Evolutionary conservation across 371 early-diverging fungal species (phyloP), one percentile per base, ranked within the genome.

Genomic region (Basidiobolus heterosporus): DNA sequence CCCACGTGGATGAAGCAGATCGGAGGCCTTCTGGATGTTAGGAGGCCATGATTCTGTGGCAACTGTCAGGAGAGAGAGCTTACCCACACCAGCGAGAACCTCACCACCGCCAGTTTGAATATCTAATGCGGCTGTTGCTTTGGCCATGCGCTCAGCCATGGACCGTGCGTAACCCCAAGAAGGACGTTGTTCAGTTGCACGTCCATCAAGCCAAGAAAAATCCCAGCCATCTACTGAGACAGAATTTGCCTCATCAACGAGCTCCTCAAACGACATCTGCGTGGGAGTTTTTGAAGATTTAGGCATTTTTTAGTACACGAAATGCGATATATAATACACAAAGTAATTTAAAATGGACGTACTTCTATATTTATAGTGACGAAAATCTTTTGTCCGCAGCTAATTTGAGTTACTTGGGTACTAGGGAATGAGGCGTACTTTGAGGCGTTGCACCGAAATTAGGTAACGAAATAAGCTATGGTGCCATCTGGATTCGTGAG

Each of bases 1-100:
- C 14, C 60, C 66, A 4, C 69, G 55, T 36, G 62, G 51, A 39
- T 55, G 49, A 30, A 61, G 48, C 18, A 54, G 52, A 43, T 62
- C 53, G 36, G 59, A 56, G 19, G 61, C 64, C 9, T 52, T 48
- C 7, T 45, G 50, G 44, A 64, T 44, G 46, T 51, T 56, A 17
- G 57, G 57, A 15, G 47, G 47, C 53, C 57, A 53, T 17, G 47
- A 49, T 46, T 57, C 57, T 5, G 57, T 57, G n/a, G 57, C 57
- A 3, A 49, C 52, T 19, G 50, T 53, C 16, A 50, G 21, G 21
- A 22, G 36, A 1, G 57, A 50, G 3, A 52, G 30, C 3, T 41
- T 48, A 19, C 37, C 36, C n/a, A 53, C 18, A 1, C 48, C 41
- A 38, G 53, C 53, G 16, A 53, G 53, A n/a, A 53, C 48, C 41